Conservation (phyloP, 768 basidiomycete species). For the Paxillus ammoniavirescens region DNA sequence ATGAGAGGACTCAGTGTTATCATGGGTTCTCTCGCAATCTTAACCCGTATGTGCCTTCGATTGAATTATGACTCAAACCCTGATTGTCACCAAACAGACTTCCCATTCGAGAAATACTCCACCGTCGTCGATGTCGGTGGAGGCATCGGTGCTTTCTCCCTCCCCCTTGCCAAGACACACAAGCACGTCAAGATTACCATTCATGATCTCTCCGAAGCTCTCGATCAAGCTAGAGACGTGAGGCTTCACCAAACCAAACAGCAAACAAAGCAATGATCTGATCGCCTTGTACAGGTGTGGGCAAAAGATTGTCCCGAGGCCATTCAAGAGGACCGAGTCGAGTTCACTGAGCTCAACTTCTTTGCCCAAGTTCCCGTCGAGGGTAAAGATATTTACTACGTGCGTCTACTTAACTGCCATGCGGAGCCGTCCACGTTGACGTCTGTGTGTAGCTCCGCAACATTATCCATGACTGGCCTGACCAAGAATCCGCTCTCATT, state of each 20-base stretch:
- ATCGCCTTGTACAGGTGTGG: constrained; percentile 7
- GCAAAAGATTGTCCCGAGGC: constrained; percentile 13
- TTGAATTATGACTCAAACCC: not conserved
- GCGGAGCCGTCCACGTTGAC: not conserved
- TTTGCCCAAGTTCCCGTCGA: constrained; percentile 17
- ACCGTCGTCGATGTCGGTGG: constrained; percentile 36
- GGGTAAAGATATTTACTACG: constrained; percentile 26
- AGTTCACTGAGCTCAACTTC: constrained; percentile 23
- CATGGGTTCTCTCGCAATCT: constrained; percentile 25
- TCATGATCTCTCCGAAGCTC: constrained; percentile 29
- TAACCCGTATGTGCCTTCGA: constrained; percentile 15
- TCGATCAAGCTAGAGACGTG: constrained; percentile 21
- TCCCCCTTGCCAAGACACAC: constrained; percentile 28
- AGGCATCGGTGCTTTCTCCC: constrained; percentile 30
- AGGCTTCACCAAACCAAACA: not conserved
- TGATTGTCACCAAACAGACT: constrained; percentile 18
- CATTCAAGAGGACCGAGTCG: constrained; percentile 14
- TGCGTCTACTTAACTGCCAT: not conserved
- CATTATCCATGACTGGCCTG: constrained; percentile 35
- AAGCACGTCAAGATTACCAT: constrained; percentile 31
- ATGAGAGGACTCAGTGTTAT: constrained; percentile 23
- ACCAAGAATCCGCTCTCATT: constrained; percentile 24
- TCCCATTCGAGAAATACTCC: constrained; percentile 30
- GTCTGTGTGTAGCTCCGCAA: not conserved
- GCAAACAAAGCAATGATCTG: not conserved